phyloP scores from a whole-genome alignment of 495 filamentous ascomycete genomes.

The Trichoderma asperelloides region DNA sequence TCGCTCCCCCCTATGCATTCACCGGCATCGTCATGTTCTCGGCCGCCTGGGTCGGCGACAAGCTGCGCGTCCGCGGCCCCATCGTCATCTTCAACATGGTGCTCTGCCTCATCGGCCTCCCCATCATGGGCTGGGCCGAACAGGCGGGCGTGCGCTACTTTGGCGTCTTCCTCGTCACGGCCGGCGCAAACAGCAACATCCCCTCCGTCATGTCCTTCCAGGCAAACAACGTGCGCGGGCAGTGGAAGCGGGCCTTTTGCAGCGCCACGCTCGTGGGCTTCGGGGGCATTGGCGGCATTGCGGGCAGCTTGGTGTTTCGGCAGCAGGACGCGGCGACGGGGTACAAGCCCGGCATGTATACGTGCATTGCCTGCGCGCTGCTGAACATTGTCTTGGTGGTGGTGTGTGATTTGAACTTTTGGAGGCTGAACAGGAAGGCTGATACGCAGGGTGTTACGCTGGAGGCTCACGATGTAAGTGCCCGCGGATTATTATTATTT shows the following conservation, averaged over 20 bases:
- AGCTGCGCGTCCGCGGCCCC: conserved; percentile 47
- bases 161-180: conserved; percentile 54
- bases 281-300: conserved; percentile 55
- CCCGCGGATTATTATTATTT: background rate
- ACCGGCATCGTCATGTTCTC: conserved; percentile 51
- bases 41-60: conserved; percentile 46
- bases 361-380: conserved; percentile 32
- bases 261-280: conserved; percentile 50
- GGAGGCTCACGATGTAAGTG: conserved; percentile 31
- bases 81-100: conserved; percentile 47
- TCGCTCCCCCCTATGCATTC: conserved; percentile 53
- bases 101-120: conserved; percentile 38
- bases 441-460: conserved; percentile 37
- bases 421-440: conserved; percentile 30
- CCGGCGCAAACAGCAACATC: conserved; percentile 53
- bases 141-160: conserved; percentile 48
- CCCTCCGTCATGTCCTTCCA: conserved; percentile 52
- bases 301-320: conserved; percentile 49
- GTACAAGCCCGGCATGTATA: conserved; percentile 37
- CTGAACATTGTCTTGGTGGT: conserved; percentile 28
- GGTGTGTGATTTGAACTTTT: conserved; percentile 22
- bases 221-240: conserved; percentile 60
- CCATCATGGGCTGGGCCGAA: conserved; percentile 43
- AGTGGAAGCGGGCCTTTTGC: conserved; percentile 57
- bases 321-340: conserved; percentile 23